phyloP scores from a whole-genome alignment of 768 basidiomycete species.

The Omphalotus guepiniiformis region DNA sequence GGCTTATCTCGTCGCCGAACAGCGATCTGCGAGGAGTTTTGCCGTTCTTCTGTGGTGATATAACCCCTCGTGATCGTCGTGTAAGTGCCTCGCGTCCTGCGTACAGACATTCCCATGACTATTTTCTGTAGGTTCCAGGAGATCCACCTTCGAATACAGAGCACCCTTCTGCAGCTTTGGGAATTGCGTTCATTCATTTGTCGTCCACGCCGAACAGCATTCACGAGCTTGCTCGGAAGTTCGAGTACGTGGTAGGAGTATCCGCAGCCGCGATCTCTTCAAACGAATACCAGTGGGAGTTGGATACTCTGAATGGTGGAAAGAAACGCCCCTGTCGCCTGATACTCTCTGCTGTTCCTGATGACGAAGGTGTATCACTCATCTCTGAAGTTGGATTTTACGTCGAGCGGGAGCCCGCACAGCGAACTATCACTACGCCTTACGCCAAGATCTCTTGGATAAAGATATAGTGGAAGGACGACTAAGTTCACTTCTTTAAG shows the following conservation, averaged over 20 bases:
- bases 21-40: slow-evolving; percentile 27
- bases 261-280: slow-evolving; percentile 24
- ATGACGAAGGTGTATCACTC: slow-evolving; percentile 31
- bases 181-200: slow-evolving; percentile 48
- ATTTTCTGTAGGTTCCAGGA: slow-evolving; percentile 40
- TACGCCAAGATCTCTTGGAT: slow-evolving; percentile 1
- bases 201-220: slow-evolving; percentile 30
- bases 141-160: slow-evolving; percentile 40
- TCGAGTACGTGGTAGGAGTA: slow-evolving; percentile 47
- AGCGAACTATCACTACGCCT: background rate
- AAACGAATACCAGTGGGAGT: slow-evolving; percentile 34
- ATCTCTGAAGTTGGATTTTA: slow-evolving; percentile 53
- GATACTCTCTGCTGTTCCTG: slow-evolving; percentile 18
- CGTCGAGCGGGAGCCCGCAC: background rate
- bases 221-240: slow-evolving; percentile 26
- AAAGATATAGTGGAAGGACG: no score
- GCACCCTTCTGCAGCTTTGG: slow-evolving; percentile 47
- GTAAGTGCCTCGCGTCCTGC: slow-evolving; percentile 32
- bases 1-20: slow-evolving; percentile 45
- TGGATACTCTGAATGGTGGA: slow-evolving; percentile 36
- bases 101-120: background rate
- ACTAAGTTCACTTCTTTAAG: no score
- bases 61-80: slow-evolving; percentile 56
- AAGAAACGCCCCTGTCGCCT: slow-evolving; percentile 27
- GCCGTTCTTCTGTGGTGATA: slow-evolving; percentile 75